Evolutionary conservation across 2,329 filamentous ascomycete genomes (phyloP).

Genomic region (Stachybotrys elegans): DNA sequence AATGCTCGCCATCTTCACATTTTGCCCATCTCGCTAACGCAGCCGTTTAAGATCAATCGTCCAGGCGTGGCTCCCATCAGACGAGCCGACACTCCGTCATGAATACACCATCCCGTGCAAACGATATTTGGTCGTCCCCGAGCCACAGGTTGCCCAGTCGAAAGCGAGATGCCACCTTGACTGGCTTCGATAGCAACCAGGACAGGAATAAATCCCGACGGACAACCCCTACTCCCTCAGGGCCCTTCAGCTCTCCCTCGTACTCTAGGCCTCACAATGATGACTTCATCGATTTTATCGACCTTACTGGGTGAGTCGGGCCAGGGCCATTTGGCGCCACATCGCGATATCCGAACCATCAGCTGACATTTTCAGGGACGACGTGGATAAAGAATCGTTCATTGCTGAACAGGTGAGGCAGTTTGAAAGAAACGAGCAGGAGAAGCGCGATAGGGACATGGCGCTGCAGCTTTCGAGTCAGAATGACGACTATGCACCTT

Average conservation of each 20-base stretch:
- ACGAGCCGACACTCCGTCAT: constrained; percentile 10
- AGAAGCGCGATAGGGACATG: constrained; percentile 20
- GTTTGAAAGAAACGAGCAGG: constrained; percentile 24
- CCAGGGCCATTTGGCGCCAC: constrained; percentile 2
- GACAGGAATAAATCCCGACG: constrained; percentile 27
- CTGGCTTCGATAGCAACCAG: constrained; percentile 9
- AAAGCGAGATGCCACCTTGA: constrained; percentile 21
- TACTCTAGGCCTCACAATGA: neutral
- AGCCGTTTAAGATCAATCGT: neutral
- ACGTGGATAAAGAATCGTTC: constrained; percentile 23
- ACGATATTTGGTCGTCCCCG: constrained; percentile 8
- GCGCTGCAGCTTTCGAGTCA: constrained; percentile 22
- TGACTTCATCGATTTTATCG: constrained; percentile 27
- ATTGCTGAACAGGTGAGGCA: constrained; percentile 29
- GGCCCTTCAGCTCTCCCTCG: constrained; percentile 6
- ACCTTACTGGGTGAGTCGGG: constrained; percentile 34
- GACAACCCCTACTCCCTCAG: constrained; percentile 16
- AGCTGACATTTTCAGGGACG: constrained; percentile 23
- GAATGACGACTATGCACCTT: constrained; percentile 6
- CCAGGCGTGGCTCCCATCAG: neutral
- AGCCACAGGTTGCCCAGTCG: constrained; percentile 18
- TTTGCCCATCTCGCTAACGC: neutral
- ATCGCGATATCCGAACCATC: neutral
- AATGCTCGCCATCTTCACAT: neutral
- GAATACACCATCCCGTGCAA: constrained; percentile 12